A percentile compares a stretch with the other conserved stretches of the same genome.
phyloP scores from a whole-genome alignment of 257 asterid species.

The Solanum virginianum region DNA sequence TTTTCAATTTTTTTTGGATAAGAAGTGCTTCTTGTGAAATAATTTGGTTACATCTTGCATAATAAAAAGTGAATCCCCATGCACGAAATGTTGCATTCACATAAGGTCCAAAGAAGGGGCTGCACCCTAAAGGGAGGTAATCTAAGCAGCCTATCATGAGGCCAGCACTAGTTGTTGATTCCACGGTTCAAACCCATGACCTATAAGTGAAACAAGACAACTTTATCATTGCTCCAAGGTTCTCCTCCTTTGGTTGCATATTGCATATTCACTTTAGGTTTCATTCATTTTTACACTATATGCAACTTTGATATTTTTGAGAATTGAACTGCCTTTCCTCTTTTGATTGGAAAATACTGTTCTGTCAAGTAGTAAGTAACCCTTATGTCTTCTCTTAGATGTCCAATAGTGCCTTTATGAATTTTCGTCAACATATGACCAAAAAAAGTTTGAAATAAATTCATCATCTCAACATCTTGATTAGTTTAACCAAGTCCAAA shows the following conservation, averaged over 20 bases:
- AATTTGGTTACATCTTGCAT: not conserved
- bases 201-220: not conserved
- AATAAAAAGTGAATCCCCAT: not conserved
- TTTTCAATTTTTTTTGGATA: not conserved
- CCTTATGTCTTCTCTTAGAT: not conserved
- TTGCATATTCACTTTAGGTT: not conserved
- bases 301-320: not conserved
- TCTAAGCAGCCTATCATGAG: not conserved
- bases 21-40: not conserved
- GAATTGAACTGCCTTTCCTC: not conserved
- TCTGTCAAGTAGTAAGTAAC: not conserved
- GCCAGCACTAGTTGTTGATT: not conserved
- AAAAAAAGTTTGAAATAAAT: not conserved
- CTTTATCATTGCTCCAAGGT: not conserved
- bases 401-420: not conserved
- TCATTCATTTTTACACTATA: not conserved
- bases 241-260: not conserved
- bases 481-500: not conserved
- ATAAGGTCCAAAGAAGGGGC: not conserved
- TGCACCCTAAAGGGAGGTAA: not conserved
- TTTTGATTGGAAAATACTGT: not conserved
- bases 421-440: not conserved
- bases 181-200: not conserved
- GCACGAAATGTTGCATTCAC: not conserved
- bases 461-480: not conserved